These are phyloP conservation scores for Phytophthora uliginosa DNA, from an alignment of 352 stramenopile genomes.

Conservation along the genomic window DNA sequence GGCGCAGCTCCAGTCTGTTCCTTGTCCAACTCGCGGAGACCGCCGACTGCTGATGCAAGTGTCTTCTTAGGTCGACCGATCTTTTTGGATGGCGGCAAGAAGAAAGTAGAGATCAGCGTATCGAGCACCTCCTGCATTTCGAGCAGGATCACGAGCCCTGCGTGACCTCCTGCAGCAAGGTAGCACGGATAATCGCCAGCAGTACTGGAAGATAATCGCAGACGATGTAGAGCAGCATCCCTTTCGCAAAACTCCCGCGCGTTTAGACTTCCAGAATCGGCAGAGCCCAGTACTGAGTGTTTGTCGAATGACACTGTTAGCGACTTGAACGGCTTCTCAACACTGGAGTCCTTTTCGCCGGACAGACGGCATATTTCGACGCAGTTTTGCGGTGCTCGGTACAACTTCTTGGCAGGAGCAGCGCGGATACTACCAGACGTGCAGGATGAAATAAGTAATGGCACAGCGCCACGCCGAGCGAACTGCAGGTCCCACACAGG, in stretches of 20 bases:
- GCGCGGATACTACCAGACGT: conserved; percentile 75
- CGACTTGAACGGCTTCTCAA: conserved; percentile 69
- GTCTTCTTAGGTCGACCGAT: conserved; percentile 64
- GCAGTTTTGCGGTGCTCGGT: conserved; percentile 68
- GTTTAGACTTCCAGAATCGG: conserved; percentile 48
- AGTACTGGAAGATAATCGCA: conserved; percentile 61
- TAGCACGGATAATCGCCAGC: conserved; percentile 65
- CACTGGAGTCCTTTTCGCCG: conserved; percentile 58
- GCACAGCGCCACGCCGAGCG: conserved; percentile 48
- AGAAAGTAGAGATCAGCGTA: conserved; percentile 61
- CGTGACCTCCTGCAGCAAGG: conserved; percentile 72
- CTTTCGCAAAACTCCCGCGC: conserved; percentile 80
- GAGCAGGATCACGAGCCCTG: conserved; percentile 78
- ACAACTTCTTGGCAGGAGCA: conserved; percentile 73
- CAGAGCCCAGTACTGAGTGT: conserved; percentile 51
- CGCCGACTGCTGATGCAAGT: conserved; percentile 31
- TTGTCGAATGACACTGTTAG: conserved; percentile 63
- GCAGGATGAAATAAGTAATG: conserved; percentile 74
- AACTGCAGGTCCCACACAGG: conserved; percentile 88
- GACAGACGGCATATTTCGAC: conserved; percentile 77
- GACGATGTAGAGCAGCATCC: conserved; percentile 79
- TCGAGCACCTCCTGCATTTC: conserved; percentile 75
- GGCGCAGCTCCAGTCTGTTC: conserved; percentile 15
- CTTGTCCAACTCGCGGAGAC: conserved; percentile 16
- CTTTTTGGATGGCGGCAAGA: conserved; percentile 59